Percentiles rank a stretch among this genome's conserved stretches.
Evolutionary conservation across 768 basidiomycete genomes (phyloP).

Genomic region (Naganishia vaughanmartiniae): DNA sequence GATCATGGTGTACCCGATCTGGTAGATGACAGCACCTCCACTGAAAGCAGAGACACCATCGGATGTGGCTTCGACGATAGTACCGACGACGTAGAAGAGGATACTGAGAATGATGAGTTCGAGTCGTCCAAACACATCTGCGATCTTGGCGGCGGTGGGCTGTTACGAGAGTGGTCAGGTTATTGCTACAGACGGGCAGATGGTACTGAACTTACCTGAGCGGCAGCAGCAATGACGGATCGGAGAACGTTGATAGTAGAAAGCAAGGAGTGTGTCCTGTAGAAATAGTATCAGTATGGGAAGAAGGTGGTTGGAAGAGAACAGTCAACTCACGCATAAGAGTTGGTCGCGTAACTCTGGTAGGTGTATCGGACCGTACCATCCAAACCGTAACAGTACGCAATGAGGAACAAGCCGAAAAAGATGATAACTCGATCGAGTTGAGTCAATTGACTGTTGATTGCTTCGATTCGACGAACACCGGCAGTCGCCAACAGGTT

Average conservation of each 20-base stretch:
- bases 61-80: slow-evolving; percentile 45
- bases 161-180: slow-evolving; percentile 22
- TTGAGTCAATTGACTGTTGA: slow-evolving; percentile 37
- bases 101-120: slow-evolving; percentile 42
- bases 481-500: slow-evolving; percentile 36
- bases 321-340: slow-evolving; percentile 10
- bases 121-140: slow-evolving; percentile 48
- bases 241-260: slow-evolving; percentile 48
- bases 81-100: slow-evolving; percentile 46
- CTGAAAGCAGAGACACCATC: slow-evolving; percentile 40
- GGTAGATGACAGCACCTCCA: slow-evolving; percentile 48
- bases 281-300: background rate
- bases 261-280: slow-evolving; percentile 35
- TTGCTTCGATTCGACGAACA: slow-evolving; percentile 47
- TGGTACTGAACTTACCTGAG: slow-evolving; percentile 20
- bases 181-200: slow-evolving; percentile 6
- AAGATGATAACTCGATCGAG: slow-evolving; percentile 41
- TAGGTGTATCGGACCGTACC: slow-evolving; percentile 38
- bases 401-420: slow-evolving; percentile 45
- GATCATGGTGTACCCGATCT: slow-evolving; percentile 46
- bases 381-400: slow-evolving; percentile 39
- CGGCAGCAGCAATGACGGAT: slow-evolving; percentile 43
- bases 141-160: slow-evolving; percentile 42
- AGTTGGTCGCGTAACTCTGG: slow-evolving; percentile 23
- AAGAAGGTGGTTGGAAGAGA: background rate